Evolutionary conservation across 768 basidiomycete species (phyloP).

Genomic region (Rhodotorula paludigena): DNA sequence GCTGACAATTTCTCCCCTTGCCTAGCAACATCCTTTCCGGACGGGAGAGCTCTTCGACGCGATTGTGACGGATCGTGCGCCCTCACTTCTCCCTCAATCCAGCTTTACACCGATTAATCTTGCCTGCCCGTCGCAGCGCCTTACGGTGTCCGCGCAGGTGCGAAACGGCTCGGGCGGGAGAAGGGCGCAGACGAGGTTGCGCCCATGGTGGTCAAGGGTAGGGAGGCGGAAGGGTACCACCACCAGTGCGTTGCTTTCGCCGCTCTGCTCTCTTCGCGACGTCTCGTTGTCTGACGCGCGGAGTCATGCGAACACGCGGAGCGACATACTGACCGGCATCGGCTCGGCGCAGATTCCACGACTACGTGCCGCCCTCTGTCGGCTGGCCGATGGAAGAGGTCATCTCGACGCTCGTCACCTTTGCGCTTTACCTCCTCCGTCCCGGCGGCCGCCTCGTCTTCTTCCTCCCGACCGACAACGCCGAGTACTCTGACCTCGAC

Average conservation of each 20-base stretch:
- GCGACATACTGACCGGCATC: neutral
- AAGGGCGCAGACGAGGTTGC: conserved; percentile 58
- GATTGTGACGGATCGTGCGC: conserved; percentile 62
- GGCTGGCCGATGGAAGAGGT: conserved; percentile 88
- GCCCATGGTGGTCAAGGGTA: conserved; percentile 56
- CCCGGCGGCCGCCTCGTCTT: conserved; percentile 86
- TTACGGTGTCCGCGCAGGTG: conserved; percentile 77
- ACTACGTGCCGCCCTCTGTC: conserved; percentile 80
- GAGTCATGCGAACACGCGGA: neutral
- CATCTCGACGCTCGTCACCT: conserved; percentile 69
- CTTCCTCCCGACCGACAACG: conserved; percentile 73
- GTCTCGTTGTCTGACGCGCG: neutral
- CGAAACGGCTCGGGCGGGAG: conserved; percentile 49
- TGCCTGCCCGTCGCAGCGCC: conserved; percentile 13
- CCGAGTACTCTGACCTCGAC: conserved; percentile 84
- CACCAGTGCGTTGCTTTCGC: conserved; percentile 46
- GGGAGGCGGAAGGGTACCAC: conserved; percentile 29
- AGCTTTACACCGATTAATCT: neutral
- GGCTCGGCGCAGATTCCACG: conserved; percentile 29
- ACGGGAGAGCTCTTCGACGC: conserved; percentile 87
- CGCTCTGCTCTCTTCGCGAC: neutral
- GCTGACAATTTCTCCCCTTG: no score
- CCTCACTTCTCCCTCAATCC: neutral
- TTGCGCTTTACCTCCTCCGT: conserved; percentile 76
- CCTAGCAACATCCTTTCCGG: conserved; percentile 65